phyloP scores from a whole-genome alignment of 805 yeast species.

The Barnettozyma botsteinii region DNA sequence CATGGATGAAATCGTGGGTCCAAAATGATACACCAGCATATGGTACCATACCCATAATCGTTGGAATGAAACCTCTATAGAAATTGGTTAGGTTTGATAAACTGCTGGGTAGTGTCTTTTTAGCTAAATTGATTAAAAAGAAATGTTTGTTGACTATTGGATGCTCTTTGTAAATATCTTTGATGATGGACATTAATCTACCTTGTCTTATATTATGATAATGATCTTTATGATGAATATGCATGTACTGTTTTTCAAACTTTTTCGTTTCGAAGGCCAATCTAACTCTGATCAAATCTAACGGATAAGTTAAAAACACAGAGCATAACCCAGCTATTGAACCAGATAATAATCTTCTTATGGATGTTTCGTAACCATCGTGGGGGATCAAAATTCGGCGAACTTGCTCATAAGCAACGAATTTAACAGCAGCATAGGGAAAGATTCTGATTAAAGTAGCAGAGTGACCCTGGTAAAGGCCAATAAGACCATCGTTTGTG shows the following conservation, averaged over 20 bases:
- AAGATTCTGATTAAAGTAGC: constrained; percentile 87
- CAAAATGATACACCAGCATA: constrained; percentile 97
- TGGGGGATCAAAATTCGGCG: constrained; percentile 73
- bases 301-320: constrained; percentile 86
- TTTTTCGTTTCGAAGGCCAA: constrained; percentile 77
- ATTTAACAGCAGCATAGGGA: constrained; percentile 96
- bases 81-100: constrained; percentile 46
- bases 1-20: constrained; percentile 89
- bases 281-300: constrained; percentile 85
- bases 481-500: constrained; percentile 62
- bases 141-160: constrained; percentile 21
- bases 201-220: constrained; percentile 27
- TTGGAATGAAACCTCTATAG: constrained; percentile 91
- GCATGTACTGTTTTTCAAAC: constrained; percentile 9
- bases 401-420: constrained; percentile 93
- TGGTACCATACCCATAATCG: constrained; percentile 92
- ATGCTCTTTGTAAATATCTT: constrained; percentile 23
- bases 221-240: constrained; percentile 21
- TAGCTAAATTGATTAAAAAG: constrained; percentile 17
- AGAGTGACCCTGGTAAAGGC: constrained; percentile 93
- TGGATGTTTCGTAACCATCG: constrained; percentile 68
- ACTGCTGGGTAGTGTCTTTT: constrained; percentile 15
- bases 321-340: constrained; percentile 84
- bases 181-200: constrained; percentile 20
- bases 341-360: constrained; percentile 79